Evolutionary conservation across 495 filamentous ascomycete species (phyloP).

Genomic region (Evansstolkia leycettana): DNA sequence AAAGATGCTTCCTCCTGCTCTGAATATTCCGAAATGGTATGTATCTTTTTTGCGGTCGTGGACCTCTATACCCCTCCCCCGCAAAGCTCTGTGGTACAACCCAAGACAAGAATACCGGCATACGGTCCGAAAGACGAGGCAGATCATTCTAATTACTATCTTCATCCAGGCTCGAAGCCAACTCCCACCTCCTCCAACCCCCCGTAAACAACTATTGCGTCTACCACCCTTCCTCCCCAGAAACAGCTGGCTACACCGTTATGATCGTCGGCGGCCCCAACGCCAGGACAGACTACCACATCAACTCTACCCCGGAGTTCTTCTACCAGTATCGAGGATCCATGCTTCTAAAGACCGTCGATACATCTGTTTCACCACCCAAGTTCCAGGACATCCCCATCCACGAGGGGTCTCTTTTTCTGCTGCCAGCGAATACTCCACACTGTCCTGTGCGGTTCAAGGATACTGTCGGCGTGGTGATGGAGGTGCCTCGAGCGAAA

Average conservation of each 20-base stretch:
- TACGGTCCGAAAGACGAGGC: no score
- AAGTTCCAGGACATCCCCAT: slow-evolving; percentile 76
- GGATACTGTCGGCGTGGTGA: slow-evolving; percentile 68
- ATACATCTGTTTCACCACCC: slow-evolving; percentile 37
- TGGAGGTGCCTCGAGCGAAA: slow-evolving; percentile 73
- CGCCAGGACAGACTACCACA: slow-evolving; percentile 94
- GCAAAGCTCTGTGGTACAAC: no score
- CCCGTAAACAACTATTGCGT: slow-evolving; percentile 97
- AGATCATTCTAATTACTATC: background rate
- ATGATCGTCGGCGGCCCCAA: slow-evolving; percentile 95
- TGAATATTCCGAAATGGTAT: slow-evolving; percentile 84
- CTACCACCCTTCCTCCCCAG: slow-evolving; percentile 48
- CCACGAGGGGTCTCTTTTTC: slow-evolving; percentile 86
- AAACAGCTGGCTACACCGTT: slow-evolving; percentile 33
- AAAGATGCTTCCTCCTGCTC: slow-evolving; percentile 29
- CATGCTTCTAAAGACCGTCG: slow-evolving; percentile 89
- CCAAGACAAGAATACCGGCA: no score
- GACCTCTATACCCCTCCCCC: background rate
- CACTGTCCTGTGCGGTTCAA: slow-evolving; percentile 66
- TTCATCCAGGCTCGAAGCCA: slow-evolving; percentile 70
- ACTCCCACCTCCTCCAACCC: slow-evolving; percentile 85
- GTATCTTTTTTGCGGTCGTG: no score
- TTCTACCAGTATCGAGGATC: slow-evolving; percentile 92
- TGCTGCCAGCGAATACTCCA: slow-evolving; percentile 81
- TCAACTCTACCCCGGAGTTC: slow-evolving; percentile 92